Evolutionary conservation across 2,329 filamentous ascomycete genomes (phyloP).

Genomic region (Fusarium sp.): DNA sequence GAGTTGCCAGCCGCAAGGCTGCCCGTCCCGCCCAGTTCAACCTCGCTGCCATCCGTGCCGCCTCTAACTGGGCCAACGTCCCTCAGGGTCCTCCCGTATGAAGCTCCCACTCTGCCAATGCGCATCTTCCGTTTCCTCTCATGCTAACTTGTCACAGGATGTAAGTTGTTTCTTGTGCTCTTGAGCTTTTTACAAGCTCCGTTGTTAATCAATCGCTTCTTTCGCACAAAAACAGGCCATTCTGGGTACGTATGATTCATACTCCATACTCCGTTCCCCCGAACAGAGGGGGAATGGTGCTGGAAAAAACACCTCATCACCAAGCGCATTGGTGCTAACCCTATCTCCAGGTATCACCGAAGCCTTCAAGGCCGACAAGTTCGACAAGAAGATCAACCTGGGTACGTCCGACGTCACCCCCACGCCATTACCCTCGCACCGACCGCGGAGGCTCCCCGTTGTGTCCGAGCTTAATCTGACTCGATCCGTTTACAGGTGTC

Average conservation of each 20-base stretch:
- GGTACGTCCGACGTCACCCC: slow-evolving; percentile 63
- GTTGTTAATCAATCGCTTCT: slow-evolving; percentile 40
- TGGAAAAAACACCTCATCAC: slow-evolving; percentile 24
- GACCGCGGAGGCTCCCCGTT: slow-evolving; percentile 25
- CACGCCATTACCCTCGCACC: not conserved
- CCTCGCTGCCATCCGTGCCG: slow-evolving; percentile 60
- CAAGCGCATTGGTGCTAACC: slow-evolving; percentile 39
- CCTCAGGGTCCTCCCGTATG: slow-evolving; percentile 94
- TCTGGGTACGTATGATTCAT: slow-evolving; percentile 67
- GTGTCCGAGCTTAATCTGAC: slow-evolving; percentile 36
- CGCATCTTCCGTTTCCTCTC: slow-evolving; percentile 12
- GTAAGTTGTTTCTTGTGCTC: slow-evolving; percentile 46
- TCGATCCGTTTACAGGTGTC: slow-evolving; percentile 70
- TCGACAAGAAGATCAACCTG: slow-evolving; percentile 97
- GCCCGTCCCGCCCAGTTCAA: slow-evolving; percentile 55
- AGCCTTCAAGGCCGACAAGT: slow-evolving; percentile 97
- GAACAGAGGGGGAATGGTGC: slow-evolving; percentile 9
- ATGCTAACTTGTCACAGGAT: slow-evolving; percentile 49
- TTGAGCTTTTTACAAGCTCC: slow-evolving; percentile 25
- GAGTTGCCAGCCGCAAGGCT: slow-evolving; percentile 64
- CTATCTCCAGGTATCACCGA: slow-evolving; percentile 82
- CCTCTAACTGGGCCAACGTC: slow-evolving; percentile 90
- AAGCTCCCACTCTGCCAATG: slow-evolving; percentile 45
- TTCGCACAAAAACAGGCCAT: slow-evolving; percentile 69
- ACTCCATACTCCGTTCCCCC: slow-evolving; percentile 28